Conservation (phyloP, 176 grass and related monocot species). For the Otatea glauca region DNA sequence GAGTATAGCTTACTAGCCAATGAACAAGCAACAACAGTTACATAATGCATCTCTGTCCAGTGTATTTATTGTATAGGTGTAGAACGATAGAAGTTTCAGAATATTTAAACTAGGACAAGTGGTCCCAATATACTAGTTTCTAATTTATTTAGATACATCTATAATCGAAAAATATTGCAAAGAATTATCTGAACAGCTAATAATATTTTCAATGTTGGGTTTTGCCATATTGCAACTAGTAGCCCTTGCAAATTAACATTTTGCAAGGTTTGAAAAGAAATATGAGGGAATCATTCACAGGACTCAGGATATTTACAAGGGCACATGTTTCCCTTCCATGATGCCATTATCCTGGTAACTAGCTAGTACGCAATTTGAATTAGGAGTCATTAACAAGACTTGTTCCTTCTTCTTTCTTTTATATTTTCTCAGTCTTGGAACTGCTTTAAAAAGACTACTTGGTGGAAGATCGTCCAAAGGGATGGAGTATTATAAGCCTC, state of each 20-base stretch:
- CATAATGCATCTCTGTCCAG: not conserved
- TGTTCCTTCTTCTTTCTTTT: constrained; percentile 4
- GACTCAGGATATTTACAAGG: not conserved
- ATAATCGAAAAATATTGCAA: not conserved
- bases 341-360: constrained; percentile 9
- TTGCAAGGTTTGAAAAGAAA: not conserved
- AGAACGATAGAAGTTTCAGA: not conserved
- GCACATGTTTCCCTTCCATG: not conserved
- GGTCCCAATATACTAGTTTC: not conserved
- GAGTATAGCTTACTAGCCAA: not conserved
- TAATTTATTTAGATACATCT: not conserved
- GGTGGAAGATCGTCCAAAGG: constrained; percentile 36
- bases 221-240: not conserved
- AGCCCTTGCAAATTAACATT: not conserved
- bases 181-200: not conserved
- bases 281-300: not conserved
- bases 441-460: constrained; percentile 46
- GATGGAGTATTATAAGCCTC: not conserved
- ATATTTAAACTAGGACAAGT: not conserved
- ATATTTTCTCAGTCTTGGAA: not conserved
- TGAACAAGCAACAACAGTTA: not conserved
- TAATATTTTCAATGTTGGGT: not conserved
- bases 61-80: not conserved
- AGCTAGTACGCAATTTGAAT: not conserved
- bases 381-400: constrained; percentile 1